phyloP scores from a whole-genome alignment of 768 basidiomycete genomes.

The Rhizopogon vesiculosus region DNA sequence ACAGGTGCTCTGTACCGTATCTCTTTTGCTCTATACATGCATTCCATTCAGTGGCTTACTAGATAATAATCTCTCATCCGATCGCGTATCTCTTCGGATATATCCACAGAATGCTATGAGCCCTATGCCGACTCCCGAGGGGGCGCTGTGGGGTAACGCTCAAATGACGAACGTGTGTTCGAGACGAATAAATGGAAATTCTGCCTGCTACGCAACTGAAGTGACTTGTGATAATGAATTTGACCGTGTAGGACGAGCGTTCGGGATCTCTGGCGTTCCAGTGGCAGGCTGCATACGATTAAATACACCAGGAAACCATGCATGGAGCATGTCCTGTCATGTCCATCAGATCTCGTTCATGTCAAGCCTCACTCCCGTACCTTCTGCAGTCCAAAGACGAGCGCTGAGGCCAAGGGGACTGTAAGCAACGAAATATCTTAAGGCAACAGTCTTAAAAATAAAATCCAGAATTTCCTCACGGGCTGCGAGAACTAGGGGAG shows the following conservation, averaged over 20 bases:
- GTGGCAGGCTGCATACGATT: slow-evolving; percentile 6
- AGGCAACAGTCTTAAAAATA: neutral
- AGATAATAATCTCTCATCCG: neutral
- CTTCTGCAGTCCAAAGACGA: slow-evolving; percentile 47
- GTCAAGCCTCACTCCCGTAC: slow-evolving; percentile 21
- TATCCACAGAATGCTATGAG: neutral
- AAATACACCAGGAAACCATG: slow-evolving; percentile 22
- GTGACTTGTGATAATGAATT: neutral
- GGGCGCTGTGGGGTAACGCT: neutral
- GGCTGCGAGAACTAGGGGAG: slow-evolving; percentile 47
- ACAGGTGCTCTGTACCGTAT: slow-evolving; percentile 13
- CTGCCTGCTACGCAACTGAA: neutral
- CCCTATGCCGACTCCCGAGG: too few species aligned
- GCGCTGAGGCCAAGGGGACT: slow-evolving; percentile 47
- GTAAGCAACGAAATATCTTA: slow-evolving; percentile 4
- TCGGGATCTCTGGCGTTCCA: slow-evolving; percentile 15
- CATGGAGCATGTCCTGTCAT: slow-evolving; percentile 33
- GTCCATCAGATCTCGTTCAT: slow-evolving; percentile 1
- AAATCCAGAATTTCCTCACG: slow-evolving; percentile 27
- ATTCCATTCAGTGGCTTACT: neutral
- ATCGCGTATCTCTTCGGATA: neutral
- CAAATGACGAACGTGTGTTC: neutral
- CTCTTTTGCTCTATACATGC: slow-evolving; percentile 10
- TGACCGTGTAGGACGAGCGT: slow-evolving; percentile 13
- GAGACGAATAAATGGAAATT: neutral